A percentile compares a stretch with the other conserved stretches of the same genome.
These are phyloP conservation scores for Ceratocystis variospora DNA, from an alignment of 2,329 filamentous ascomycete species.

Conservation along the genomic window DNA sequence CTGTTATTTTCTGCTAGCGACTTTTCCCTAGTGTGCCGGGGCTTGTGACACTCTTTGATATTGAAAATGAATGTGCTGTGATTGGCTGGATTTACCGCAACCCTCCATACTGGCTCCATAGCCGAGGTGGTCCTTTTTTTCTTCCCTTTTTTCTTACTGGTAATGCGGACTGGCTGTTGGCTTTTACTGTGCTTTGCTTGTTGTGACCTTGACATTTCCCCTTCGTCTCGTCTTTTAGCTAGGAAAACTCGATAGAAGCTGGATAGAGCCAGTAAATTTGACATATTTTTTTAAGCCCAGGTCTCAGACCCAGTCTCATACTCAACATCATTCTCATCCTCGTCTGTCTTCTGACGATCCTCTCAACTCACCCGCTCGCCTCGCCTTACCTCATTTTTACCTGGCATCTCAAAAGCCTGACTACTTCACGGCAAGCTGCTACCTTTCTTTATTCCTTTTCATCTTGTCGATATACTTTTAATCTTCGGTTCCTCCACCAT, in stretches of 20 bases:
- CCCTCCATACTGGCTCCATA: constrained; percentile 12
- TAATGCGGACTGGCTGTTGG: not conserved
- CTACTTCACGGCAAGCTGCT: constrained; percentile 8
- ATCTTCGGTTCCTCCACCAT: not conserved
- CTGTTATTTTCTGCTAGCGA: constrained; percentile 7
- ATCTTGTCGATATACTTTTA: not conserved
- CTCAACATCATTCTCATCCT: not conserved
- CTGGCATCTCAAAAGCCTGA: not conserved
- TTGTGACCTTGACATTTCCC: not conserved
- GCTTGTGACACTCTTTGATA: constrained; percentile 9
- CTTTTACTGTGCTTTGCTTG: not conserved
- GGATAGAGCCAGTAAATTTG: not conserved
- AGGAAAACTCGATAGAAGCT: not conserved
- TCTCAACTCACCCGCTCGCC: not conserved
- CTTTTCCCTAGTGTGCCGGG: constrained; percentile 8
- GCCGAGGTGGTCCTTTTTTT: constrained; percentile 17
- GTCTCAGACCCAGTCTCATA: constrained; percentile 6
- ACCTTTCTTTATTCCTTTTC: not conserved
- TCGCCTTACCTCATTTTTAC: not conserved
- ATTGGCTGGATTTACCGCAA: constrained; percentile 12
- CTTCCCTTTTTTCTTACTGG: constrained; percentile 6
- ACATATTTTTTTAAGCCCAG: constrained; percentile 4
- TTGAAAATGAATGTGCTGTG: constrained; percentile 18
- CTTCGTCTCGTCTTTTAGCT: not conserved
- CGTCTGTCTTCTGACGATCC: constrained; percentile 3